Base-by-base conservation (phyloP, 2,329 filamentous ascomycete species). In the Talaromyces sp. region DNA sequence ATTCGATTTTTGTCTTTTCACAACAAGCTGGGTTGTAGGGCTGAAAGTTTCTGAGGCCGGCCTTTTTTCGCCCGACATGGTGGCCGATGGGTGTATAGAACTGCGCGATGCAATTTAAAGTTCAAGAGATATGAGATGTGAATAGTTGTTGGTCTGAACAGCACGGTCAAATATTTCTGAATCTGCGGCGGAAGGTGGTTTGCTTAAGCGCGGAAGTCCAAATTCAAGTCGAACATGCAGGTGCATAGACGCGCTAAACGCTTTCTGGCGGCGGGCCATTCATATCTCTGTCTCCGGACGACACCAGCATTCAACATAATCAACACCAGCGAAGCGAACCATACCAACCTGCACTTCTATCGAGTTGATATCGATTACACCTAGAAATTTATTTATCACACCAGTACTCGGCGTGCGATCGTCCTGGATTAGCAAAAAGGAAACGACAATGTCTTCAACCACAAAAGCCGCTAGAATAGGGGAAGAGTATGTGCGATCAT, bases 41-140 rank as follows among this genome's bases (percentile, higher is more conserved):
- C 89, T 87, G 70, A 94, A 94, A 67, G 91, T 90, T 71, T 90
- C 90, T 67, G 91, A 88, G n/a, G 93, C 93, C 66, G 93, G 90
- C 75, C 95, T 88, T 82, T 99, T 98, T 79, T 96, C 93, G 68
- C 90, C 86, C 39, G 93, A 92, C 93, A 97, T 97, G 66, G 68
- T 79, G 67, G 24, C 10, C 13, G 31, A 56, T 35, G 52, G 24
- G 2, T 56, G 37, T 39, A 33, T 39, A 22, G 7, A 10, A 14
- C 4, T 37, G 52, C 19, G n/a, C 11, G 24, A 56, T 39, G 9
- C 3, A 1, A 37, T 14, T 5, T 11, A 24, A 14, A 37, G 33
- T 4, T 16, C 3, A 37, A 10, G 5, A 22, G 16, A 14, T 56
- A 37, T 22, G 10, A 24, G 31, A 11, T 14, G n/a, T 56, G 33